Base-by-base conservation (phyloP, 2,329 filamentous ascomycete genomes). In the Dactylellina leptospora region DNA sequence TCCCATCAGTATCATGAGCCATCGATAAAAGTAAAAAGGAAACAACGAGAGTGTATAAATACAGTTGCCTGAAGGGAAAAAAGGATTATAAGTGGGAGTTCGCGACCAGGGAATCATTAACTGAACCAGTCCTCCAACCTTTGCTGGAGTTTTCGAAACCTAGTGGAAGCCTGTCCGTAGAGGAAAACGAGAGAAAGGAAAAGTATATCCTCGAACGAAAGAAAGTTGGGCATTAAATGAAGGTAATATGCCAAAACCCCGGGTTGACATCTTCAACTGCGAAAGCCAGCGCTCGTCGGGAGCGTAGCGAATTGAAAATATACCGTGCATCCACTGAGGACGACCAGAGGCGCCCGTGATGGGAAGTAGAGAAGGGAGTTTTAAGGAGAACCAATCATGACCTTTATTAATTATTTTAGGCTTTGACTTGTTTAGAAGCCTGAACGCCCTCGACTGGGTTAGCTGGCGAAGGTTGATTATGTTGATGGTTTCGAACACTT, bases 401-500 rank as follows among this genome's bases (percentile, higher is more conserved):
- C n/a, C n/a, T n/a, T n/a, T n/a, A n/a, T n/a, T n/a, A n/a, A n/a
- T n/a, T n/a, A 33, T 10, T 71, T 74, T 48, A 63, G 51, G 56
- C 60, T 53, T 63, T 63, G 28, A 69, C 53, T 63, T 74, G 51
- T 36, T 63, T 69, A 48, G 61, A 56, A 38, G 48, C 51, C 53
- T 54, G 55, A n/a, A 23, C 55, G 33, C 60, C 61, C 42, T 69
- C 70, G n/a, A 13, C 33, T 27, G 11, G 5, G 61, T 47, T 61
- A 55, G 61, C 6, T 36, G 50, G 42, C 25, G 51, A 58, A 13
- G 58, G 23, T 23, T 48, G 45, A 36, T 33, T 47, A 59, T 62
- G 38, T 47, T 69, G 71, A 30, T 80, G 78, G 83, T 85, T 97
- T 77, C 96, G 88, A 66, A 63, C 66, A 22, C 36, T 71, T 47